Base-by-base conservation (phyloP, 2,329 filamentous ascomycete species). In the Diplodia scrobiculata region DNA sequence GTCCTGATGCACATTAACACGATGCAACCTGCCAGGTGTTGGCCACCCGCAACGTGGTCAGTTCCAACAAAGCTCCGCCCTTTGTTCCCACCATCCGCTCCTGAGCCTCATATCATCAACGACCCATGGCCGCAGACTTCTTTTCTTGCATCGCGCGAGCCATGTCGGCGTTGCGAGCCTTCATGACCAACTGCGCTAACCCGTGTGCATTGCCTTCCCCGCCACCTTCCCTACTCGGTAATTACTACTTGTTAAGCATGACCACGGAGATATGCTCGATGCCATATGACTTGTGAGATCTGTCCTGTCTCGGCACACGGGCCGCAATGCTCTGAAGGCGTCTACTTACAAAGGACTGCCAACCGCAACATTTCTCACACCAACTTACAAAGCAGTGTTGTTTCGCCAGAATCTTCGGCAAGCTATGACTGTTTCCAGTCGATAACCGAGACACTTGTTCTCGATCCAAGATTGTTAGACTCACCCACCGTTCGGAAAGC, bases 21-120 rank as follows among this genome's bases (percentile, higher is more conserved):
- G 11, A 48, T 29, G 54, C n/a, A 11, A 32, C 6, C 25, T 36
- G 52, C 27, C 58, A 48, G n/a, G 6, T 21, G 10, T 47, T 59
- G 55, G 55, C 38, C 55, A 59, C 55, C 41, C 50, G 58, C 58
- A 62, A 62, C 58, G 58, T 62, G 58, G 41, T 62, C 41, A 17
- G 21, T 59, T 10, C 54, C 7, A 45, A 27, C 36, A 45, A 21
- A 47, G 25, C 25, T 27, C 3, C 45, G 19, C 58, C 27, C 41
- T 50, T 17, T 6, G 25, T 25, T 62, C 58, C 54, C 11, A 36
- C 27, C 13, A 59, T 9, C 29, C 13, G 17, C 17, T n/a, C 3
- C 34, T 38, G 10, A 32, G 14, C 27, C 9, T 34, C 27, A 32
- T 45, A 45, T 45, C 38, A 9, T 45, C 38, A 9, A 3, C 34